Conservation (phyloP, 495 filamentous ascomycete species). For the Penicillium arizonense region DNA sequence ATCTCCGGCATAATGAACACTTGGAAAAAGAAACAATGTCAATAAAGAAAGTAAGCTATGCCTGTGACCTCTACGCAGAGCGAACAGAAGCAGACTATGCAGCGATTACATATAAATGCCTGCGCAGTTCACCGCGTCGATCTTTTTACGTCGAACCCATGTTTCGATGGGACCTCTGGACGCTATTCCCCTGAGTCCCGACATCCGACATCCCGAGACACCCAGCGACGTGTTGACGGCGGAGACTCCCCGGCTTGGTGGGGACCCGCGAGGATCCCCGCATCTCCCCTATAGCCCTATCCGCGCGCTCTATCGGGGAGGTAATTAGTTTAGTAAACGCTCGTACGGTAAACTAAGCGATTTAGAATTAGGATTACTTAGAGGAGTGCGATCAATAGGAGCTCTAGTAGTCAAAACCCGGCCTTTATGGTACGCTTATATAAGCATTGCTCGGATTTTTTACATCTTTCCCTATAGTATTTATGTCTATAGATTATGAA, state of each 20-base stretch:
- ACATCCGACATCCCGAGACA: background rate
- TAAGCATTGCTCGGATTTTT: no score
- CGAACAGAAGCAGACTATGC: constrained; percentile 1
- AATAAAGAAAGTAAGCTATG: constrained; percentile 12
- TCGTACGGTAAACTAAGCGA: no score
- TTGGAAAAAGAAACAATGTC: constrained; percentile 2
- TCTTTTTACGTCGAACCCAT: background rate
- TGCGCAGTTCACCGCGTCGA: background rate
- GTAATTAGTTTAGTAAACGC: no score
- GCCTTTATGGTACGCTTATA: no score
- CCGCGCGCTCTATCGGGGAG: background rate
- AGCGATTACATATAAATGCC: constrained; percentile 6
- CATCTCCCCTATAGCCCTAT: constrained; percentile 5
- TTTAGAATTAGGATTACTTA: no score
- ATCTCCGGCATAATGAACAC: constrained; percentile 14
- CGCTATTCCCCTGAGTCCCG: background rate
- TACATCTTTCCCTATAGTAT: no score
- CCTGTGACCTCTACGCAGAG: constrained; percentile 1
- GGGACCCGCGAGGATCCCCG: background rate
- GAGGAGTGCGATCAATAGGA: no score
- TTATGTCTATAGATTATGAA: no score
- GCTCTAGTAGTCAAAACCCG: no score
- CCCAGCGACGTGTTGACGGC: constrained; percentile 8
- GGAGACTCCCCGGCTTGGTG: constrained; percentile 11
- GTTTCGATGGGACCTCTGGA: background rate